Percentiles rank a stretch among this genome's conserved stretches.
Conservation (phyloP, 2,329 filamentous ascomycete species). For the Colletotrichum shisoi region DNA sequence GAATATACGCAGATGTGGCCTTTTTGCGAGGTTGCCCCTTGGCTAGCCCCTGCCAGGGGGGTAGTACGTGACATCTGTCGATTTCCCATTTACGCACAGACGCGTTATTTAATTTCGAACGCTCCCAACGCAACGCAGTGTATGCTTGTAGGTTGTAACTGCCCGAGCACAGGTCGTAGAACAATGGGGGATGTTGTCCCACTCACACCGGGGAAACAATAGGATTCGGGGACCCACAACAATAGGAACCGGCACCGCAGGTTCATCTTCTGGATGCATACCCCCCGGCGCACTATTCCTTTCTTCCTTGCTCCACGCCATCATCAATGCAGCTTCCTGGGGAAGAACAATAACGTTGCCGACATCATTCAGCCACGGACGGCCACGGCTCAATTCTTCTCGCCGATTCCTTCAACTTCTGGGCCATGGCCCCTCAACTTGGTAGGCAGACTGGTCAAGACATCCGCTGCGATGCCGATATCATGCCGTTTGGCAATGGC, state of each 20-base stretch:
- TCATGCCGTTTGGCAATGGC: neutral
- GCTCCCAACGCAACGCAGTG: too few relatives aligned
- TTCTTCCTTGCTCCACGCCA: conserved; percentile 3
- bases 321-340: conserved; percentile 13
- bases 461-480: neutral
- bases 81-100: too few relatives aligned
- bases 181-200: conserved; percentile 18
- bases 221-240: conserved; percentile 3
- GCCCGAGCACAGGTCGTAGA: neutral
- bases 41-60: too few relatives aligned
- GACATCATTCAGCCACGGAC: conserved; percentile 6
- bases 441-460: neutral
- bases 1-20: too few relatives aligned
- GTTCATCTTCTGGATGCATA: conserved; percentile 7
- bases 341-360: conserved; percentile 10
- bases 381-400: neutral
- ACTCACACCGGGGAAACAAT: conserved; percentile 35
- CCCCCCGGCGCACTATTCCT: neutral
- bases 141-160: neutral
- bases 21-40: too few relatives aligned
- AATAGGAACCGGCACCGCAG: conserved; percentile 31
- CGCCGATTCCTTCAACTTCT: neutral
- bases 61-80: too few relatives aligned
- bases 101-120: too few relatives aligned
- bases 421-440: neutral